These are phyloP conservation scores for Trichosphaerium sp. DNA, from an alignment of 78 protist genomes.

Conservation along the genomic window DNA sequence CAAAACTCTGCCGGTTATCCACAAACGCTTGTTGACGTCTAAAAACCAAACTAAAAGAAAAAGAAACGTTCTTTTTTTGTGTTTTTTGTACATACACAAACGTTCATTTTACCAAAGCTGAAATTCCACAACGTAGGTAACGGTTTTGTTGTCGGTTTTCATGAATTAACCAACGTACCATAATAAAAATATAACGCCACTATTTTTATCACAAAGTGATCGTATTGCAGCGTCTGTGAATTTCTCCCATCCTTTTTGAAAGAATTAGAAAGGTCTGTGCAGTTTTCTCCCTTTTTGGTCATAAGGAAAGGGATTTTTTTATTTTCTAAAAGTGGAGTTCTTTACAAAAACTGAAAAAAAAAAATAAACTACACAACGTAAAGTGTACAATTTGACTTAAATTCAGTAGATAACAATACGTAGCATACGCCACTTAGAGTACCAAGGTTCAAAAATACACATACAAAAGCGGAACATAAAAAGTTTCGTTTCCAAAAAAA, in stretches of 20 bases:
- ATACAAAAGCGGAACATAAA: not conserved
- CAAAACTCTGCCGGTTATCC: not conserved
- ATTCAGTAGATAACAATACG: not conserved
- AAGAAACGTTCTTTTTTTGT: slow-evolving; percentile 6
- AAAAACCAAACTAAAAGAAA: not conserved
- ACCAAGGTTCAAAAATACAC: not conserved
- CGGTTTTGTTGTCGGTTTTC: no score
- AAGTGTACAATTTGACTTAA: slow-evolving; percentile 18
- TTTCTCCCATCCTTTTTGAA: slow-evolving; percentile 36
- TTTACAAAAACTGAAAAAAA: no score
- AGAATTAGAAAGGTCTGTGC: no score
- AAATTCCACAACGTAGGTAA: not conserved
- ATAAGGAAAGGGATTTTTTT: no score
- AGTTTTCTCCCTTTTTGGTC: no score
- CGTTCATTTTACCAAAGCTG: no score
- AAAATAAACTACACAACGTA: no score
- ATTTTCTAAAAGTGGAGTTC: no score
- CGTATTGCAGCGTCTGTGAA: slow-evolving; percentile 53
- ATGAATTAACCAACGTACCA: no score
- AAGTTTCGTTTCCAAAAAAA: not conserved
- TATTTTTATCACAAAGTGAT: not conserved
- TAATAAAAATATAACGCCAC: not conserved
- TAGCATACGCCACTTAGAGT: not conserved
- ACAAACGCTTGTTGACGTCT: not conserved
- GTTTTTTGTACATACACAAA: not conserved